phyloP scores from a whole-genome alignment of 768 basidiomycete genomes.

The Pulveroboletus sp. region DNA sequence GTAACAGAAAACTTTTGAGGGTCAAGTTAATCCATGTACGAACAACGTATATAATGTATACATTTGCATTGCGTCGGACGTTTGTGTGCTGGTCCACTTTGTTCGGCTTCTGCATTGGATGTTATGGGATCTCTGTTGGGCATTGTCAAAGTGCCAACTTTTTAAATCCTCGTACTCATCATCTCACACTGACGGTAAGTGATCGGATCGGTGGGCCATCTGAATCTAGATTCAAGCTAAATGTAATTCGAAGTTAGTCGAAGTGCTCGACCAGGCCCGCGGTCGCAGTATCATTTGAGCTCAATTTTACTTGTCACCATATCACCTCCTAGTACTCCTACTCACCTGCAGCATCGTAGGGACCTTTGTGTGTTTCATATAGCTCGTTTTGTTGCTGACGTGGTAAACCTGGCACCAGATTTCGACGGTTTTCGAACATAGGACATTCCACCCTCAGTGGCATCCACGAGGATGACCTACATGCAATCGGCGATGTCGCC shows the following conservation, averaged over 20 bases:
- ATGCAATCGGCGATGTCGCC: constrained; percentile 26
- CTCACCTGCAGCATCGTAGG: constrained; percentile 26
- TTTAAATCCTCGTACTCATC: no score
- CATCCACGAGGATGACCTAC: constrained; percentile 30
- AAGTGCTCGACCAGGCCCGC: not conserved
- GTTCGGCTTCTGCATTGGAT: no score
- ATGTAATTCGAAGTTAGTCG: not conserved
- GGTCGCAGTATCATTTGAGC: constrained; percentile 22
- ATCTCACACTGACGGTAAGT: no score
- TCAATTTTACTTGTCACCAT: constrained; percentile 8
- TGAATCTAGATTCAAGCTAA: not conserved
- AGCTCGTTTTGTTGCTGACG: constrained; percentile 20
- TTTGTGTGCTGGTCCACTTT: no score
- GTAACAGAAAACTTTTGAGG: constrained; percentile 23
- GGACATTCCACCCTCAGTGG: constrained; percentile 27
- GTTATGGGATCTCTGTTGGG: no score
- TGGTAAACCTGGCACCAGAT: constrained; percentile 30
- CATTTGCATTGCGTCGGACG: no score
- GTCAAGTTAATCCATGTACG: no score
- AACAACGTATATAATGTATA: no score
- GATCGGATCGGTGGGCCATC: no score
- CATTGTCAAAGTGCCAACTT: no score
- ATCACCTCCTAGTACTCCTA: constrained; percentile 15
- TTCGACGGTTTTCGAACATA: constrained; percentile 24
- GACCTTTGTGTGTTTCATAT: constrained; percentile 15